phyloP scores from a whole-genome alignment of 2,329 filamentous ascomycete genomes.

The Trichoderma arundinaceum region DNA sequence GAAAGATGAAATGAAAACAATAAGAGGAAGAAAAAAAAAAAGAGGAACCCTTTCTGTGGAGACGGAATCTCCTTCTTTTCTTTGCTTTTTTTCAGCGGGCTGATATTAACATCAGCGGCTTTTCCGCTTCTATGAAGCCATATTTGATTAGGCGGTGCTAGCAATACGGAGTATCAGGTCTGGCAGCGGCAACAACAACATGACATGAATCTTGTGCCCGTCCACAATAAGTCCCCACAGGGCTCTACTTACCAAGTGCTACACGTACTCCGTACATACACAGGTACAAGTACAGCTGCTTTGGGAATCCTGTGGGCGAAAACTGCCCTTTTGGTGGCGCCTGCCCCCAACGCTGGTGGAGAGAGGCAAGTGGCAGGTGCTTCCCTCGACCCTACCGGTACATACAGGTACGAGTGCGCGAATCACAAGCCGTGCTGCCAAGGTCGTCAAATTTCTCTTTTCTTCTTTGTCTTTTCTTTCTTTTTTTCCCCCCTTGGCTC shows the following conservation, averaged over 20 bases:
- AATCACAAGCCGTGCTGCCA: not conserved
- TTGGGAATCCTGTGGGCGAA: too few species aligned
- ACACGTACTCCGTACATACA: too few species aligned
- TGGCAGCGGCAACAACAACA: not conserved
- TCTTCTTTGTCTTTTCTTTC: not conserved
- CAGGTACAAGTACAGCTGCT: too few species aligned
- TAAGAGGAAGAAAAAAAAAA: not conserved
- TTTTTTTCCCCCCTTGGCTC: not conserved
- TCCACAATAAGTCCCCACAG: not conserved
- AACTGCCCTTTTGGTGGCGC: not conserved
- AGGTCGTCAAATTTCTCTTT: not conserved
- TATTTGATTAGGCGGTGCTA: not conserved
- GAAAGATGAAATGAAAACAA: not conserved
- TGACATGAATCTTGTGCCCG: not conserved
- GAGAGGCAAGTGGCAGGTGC: not conserved
- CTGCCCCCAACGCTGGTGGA: not conserved
- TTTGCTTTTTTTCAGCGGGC: slow-evolving; percentile 1
- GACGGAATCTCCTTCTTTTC: not conserved
- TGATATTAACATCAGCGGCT: slow-evolving; percentile 10
- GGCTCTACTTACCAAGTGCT: too few species aligned
- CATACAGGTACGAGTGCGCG: slow-evolving; percentile 11
- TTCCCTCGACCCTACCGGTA: not conserved
- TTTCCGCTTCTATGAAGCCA: not conserved
- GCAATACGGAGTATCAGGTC: not conserved
- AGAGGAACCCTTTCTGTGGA: slow-evolving; percentile 11